Base-by-base conservation (phyloP, 495 filamentous ascomycete genomes). In the Usnea hakonensis region DNA sequence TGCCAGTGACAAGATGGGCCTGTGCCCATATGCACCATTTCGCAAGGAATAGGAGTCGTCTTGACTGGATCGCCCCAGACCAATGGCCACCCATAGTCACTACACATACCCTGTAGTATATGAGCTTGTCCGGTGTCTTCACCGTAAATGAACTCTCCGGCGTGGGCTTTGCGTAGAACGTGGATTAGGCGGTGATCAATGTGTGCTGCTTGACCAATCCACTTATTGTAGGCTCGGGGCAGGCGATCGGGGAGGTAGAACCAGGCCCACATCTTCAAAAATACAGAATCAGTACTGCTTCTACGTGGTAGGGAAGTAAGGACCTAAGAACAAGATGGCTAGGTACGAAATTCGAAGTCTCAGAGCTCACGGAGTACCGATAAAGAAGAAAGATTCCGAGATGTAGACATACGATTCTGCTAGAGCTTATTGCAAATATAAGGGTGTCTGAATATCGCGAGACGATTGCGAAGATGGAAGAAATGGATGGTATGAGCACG, bases 21-120 rank as follows among this genome's bases (percentile, higher is more conserved):
- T 61, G 79, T 79, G 57, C 88, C 88, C 84, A 90, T 90, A 69
- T 97, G 92, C 28, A 96, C 89, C 68, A 97, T 76, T 73, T 91
- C 85, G 75, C 92, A 97, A 7, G 90, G 91, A 62, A 94, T 89
- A 0, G 90, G 92, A 33, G 86, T 73, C 0, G 86, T 83, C 54
- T 80, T 79, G 35, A 79, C 78, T 2, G 92, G 92, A 70, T 96
- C 89, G 14, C 90, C 92, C 84, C 87, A 92, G 59, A 73, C 73
- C 2, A 79, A 60, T 1, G 91, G 90, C 77, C 83, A 84, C 55
- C 74, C 72, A 72, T 87, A 87, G 65, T 95, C 89, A 55, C 74
- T 76, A 71, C 89, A 93, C 87, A 95, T 89, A 52, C 80, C 76
- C 65, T 84, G 78, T 0, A 96, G 79, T 19, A 96, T 74, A 17